Evolutionary conservation across 176 grass and related monocot species (phyloP).

Genomic region (Paspalum vaginatum): DNA sequence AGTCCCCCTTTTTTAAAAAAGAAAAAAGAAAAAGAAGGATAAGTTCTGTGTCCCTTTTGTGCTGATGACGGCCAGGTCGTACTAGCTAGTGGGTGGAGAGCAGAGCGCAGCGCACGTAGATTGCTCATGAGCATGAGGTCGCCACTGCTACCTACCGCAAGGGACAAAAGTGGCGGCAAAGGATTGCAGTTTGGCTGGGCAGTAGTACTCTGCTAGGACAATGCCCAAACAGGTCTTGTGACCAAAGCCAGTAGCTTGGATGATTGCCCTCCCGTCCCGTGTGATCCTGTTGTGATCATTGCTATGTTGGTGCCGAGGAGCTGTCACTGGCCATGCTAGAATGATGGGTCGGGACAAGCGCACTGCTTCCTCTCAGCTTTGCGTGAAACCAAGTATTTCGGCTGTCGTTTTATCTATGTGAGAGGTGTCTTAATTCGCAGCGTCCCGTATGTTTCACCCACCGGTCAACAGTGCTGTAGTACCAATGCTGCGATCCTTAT

Average conservation of each 20-base stretch:
- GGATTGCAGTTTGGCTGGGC: conserved; percentile 10
- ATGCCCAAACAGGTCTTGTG: conserved; percentile 14
- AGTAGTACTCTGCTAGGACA: too few species aligned
- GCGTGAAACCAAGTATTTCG: neutral
- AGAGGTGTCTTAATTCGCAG: too few species aligned
- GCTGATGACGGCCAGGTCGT: neutral
- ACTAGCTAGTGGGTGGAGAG: neutral
- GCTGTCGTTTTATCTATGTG: neutral
- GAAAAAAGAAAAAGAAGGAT: too few species aligned
- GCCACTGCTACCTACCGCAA: conserved; percentile 34
- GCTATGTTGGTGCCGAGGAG: neutral
- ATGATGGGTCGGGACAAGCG: neutral
- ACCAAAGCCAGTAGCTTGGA: conserved; percentile 36
- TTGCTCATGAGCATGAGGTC: conserved; percentile 1
- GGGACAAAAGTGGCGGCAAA: conserved; percentile 20
- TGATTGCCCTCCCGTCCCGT: conserved; percentile 9
- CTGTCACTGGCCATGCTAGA: neutral
- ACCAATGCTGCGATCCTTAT: neutral
- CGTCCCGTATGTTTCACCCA: too few species aligned
- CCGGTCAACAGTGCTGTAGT: neutral
- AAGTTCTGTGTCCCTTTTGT: neutral
- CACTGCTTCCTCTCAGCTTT: neutral
- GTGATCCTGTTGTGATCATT: neutral
- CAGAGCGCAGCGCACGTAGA: neutral
- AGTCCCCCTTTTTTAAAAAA: neutral